Base-by-base conservation (phyloP, 306 rosid genomes). In the Arachis stenosperma region DNA sequence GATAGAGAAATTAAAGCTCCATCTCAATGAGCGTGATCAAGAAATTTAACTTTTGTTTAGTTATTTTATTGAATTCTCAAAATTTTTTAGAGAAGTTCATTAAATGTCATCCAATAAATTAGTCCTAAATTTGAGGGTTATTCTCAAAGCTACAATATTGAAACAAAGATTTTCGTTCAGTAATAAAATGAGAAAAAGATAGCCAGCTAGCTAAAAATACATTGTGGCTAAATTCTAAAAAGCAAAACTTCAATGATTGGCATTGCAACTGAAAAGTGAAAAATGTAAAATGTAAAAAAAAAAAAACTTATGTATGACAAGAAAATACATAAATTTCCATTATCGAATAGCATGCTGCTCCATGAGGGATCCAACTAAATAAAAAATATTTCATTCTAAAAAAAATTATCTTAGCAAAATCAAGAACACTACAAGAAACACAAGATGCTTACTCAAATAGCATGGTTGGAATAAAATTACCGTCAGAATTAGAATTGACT, bases 391-490 rank as follows among this genome's bases (percentile, higher is more conserved):
- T 22, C 47, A 37, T 40, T 27, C 48, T 22, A 0, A 22, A 22
- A 1, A 22, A 22, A 22, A 22, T 22, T 22, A 22, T 22, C 1
- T 22, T 22, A 22, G 27, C 27, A 69, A 29, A 12, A 11, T n/a
- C 7, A 6, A 66, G 27, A 3, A 55, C 3, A 51, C n/a, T 7
- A 52, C 6, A 22, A 9, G 44, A 15, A 8, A 61, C 44, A 12
- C 61, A 27, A 3, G 41, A 44, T 64, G 43, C 87, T 77, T 77
- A 95, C 99, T 97, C 99, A 75, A 79, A 91, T 47, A 95, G 81
- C 98, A 90, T 88, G 11, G 90, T 80, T 9, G 92, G 88, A 68
- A 95, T 95, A 73, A 91, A 88, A 87, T 91, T 96, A 7, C 84
- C 86, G 41, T 90, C 86, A 29, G 99, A 85, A 50, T 83, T 42